Evolutionary conservation across 345 rosid genomes (phyloP).

Genomic region (Lenwebbia sp.): DNA sequence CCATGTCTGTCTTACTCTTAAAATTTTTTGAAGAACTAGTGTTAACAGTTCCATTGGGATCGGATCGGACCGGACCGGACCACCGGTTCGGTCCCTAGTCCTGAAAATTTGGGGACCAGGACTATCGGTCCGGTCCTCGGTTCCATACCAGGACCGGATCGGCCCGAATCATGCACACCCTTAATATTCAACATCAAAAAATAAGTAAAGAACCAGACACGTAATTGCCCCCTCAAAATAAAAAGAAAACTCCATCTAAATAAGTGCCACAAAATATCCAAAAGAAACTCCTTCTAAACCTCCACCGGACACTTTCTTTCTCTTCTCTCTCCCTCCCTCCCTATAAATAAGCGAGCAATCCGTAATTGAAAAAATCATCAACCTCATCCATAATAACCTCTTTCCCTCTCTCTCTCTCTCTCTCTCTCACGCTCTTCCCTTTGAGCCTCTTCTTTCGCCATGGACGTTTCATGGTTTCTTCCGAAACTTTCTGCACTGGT

Average conservation of each 20-base stretch:
- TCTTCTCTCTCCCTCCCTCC: not conserved
- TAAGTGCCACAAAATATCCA: not conserved
- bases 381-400: not conserved
- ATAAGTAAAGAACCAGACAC: not conserved
- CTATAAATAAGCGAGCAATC: not conserved
- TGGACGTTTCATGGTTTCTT: not conserved
- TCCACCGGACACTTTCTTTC: not conserved
- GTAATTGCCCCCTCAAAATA: not conserved
- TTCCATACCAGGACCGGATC: too few species aligned
- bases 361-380: not conserved
- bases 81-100: too few species aligned
- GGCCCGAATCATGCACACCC: too few species aligned
- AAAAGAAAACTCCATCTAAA: not conserved
- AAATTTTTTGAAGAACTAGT: too few species aligned
- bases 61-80: too few species aligned
- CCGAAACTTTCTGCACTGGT: not conserved
- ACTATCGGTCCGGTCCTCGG: too few species aligned
- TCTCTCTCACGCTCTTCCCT: not conserved
- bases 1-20: too few species aligned
- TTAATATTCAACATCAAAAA: not conserved
- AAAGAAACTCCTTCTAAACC: not conserved
- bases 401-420: not conserved
- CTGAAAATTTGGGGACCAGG: too few species aligned
- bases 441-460: not conserved
- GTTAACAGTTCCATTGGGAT: too few species aligned